These are phyloP conservation scores for Penicillium mononematosum DNA, from an alignment of 495 filamentous ascomycete genomes.

Conservation along the genomic window DNA sequence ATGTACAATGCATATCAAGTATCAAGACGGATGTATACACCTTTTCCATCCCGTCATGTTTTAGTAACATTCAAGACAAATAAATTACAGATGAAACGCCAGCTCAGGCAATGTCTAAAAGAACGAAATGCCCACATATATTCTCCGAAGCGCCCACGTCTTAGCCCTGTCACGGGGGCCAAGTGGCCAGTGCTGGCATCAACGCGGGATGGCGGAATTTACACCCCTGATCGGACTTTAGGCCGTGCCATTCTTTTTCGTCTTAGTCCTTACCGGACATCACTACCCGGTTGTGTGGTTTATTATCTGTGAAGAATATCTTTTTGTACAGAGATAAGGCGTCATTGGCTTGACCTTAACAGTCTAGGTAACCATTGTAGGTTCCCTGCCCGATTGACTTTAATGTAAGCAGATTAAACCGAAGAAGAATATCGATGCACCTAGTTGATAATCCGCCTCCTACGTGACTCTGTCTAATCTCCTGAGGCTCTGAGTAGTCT, in stretches of 20 bases:
- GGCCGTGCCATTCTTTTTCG: slow-evolving; percentile 10
- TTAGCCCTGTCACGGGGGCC: slow-evolving; percentile 8
- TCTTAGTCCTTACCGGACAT: not conserved
- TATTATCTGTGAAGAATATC: slow-evolving; percentile 2
- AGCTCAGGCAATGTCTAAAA: slow-evolving; percentile 3
- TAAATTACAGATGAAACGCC: slow-evolving; percentile 14
- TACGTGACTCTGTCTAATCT: not conserved
- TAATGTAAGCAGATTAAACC: not conserved
- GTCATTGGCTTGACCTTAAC: not conserved
- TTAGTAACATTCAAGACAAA: not conserved
- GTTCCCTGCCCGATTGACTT: not conserved
- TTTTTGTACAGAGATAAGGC: not conserved
- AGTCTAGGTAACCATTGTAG: not conserved
- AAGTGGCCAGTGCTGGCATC: slow-evolving; percentile 30
- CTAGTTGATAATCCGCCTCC: not conserved
- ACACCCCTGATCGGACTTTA: slow-evolving; percentile 21
- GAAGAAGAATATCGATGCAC: not conserved
- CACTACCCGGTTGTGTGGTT: not conserved
- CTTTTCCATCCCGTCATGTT: not conserved
- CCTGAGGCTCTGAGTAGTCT: slow-evolving; percentile 2
- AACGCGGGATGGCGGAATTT: slow-evolving; percentile 14
- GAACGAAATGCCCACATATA: slow-evolving; percentile 4
- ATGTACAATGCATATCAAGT: slow-evolving; percentile 1
- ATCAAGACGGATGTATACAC: not conserved
- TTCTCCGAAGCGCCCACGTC: slow-evolving; percentile 24